Evolutionary conservation across 208 protist species (phyloP).

Genomic region (Leishmania amazonensis): DNA sequence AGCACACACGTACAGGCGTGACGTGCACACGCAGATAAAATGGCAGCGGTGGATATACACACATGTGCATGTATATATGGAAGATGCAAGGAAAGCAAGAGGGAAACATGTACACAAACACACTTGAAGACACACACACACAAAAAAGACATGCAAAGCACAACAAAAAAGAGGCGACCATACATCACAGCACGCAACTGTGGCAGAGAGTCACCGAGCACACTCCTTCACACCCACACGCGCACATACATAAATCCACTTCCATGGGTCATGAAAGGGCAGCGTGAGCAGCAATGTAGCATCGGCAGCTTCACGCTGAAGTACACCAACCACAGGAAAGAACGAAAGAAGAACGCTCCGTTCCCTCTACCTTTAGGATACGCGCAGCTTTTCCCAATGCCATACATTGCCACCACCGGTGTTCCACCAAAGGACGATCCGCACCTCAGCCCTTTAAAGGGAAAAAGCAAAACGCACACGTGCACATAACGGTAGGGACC

Average conservation of each 20-base stretch:
- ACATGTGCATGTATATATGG: not conserved
- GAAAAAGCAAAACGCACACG: not conserved
- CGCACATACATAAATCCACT: not conserved
- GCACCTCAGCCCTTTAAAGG: not conserved
- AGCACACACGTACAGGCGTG: not conserved
- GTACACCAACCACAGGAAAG: not conserved
- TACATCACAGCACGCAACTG: no score
- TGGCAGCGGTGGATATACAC: not conserved
- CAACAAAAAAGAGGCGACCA: no score
- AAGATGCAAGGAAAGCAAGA: not conserved
- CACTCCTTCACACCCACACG: no score
- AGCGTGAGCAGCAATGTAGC: not conserved
- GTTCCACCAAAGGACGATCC: not conserved
- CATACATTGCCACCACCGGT: not conserved
- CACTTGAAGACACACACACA: not conserved
- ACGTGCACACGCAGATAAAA: not conserved
- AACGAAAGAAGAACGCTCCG: not conserved
- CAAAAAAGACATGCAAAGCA: no score
- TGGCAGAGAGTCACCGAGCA: no score
- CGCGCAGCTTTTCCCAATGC: not conserved
- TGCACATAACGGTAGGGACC: not conserved
- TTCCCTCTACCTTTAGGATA: not conserved
- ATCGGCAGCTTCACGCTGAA: not conserved
- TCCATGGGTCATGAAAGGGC: not conserved
- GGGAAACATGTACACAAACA: not conserved